These are phyloP conservation scores for Emmonsia crescens DNA, from an alignment of 2,329 filamentous ascomycete genomes.

Conservation along the genomic window DNA sequence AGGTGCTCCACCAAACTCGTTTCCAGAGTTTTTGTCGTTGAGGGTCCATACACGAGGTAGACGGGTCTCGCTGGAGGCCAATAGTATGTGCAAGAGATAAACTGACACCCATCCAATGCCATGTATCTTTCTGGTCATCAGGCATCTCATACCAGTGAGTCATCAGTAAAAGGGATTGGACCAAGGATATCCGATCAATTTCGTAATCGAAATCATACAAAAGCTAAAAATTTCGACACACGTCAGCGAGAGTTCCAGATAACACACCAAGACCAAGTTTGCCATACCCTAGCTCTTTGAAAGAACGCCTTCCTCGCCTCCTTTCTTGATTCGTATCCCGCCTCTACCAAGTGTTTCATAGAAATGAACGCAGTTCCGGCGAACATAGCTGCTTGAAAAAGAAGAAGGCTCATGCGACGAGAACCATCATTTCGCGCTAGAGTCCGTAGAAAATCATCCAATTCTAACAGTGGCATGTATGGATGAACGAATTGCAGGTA, in stretches of 20 bases:
- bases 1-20: constrained; percentile 95
- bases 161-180: constrained; percentile 82
- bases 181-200: constrained; percentile 73
- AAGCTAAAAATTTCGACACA: constrained; percentile 40
- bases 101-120: constrained; percentile 97
- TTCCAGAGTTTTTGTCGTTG: constrained; percentile 79
- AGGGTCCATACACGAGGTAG: constrained; percentile 61
- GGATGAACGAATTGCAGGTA: constrained; percentile 88
- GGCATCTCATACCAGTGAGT: constrained; percentile 97
- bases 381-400: constrained; percentile 95
- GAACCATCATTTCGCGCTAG: constrained; percentile 58
- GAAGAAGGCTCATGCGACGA: constrained; percentile 64
- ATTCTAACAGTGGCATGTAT: constrained; percentile 78
- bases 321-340: constrained; percentile 68
- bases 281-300: constrained; percentile 67
- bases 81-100: constrained; percentile 90
- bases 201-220: constrained; percentile 96
- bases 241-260: neutral
- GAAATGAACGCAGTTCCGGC: constrained; percentile 81
- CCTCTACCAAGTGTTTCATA: constrained; percentile 61
- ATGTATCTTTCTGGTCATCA: constrained; percentile 94
- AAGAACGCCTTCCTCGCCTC: constrained; percentile 81
- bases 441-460: constrained; percentile 47
- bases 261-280: neutral
- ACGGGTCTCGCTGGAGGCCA: constrained; percentile 77